Evolutionary conservation across 2,329 filamentous ascomycete genomes (phyloP), one percentile per base, ranked within the genome.

Genomic region (Ophiostoma quercus): DNA sequence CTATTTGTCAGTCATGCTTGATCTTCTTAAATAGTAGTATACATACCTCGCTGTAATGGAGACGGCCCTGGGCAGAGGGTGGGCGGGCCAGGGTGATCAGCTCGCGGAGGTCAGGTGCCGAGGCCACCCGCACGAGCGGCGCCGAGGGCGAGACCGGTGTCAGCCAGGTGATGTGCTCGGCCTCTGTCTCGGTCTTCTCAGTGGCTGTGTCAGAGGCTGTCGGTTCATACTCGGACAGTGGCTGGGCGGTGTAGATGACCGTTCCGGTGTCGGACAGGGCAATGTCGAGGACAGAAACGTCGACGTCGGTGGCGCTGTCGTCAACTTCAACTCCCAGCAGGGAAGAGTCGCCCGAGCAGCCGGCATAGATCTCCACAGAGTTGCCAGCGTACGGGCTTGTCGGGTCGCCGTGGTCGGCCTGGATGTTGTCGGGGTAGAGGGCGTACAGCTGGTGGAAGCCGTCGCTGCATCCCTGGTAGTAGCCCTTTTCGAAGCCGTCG

Each of bases 121-220:
- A 75, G 57, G 67, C 71, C 22, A 34, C 39, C 5, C 62, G 60
- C 9, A 54, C 37, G 57, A 67, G 29, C 66, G 16, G 69, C 47
- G 34, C 65, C n/a, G 37, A 43, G 19, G 65, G 37, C 6, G 37
- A 39, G 12, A 66, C 22, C 11, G 65, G 66, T 1, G 66, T 54
- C 16, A 25, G 43, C 22, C 47, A 39, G 47, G 32, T 65, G 60
- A 65, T 39, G 7, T 32, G 22, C n/a, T 62, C 57, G 11, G 25
- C 14, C 11, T 41, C 12, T 14, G 39, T 41, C 12, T 3, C 3
- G 12, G 60, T 68, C 25, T 22, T 69, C 54, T 67, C 68, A 12
- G 67, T 60, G 32, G 71, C 71, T 12, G 67, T 34, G 34, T 34
- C 34, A 5, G 34, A 5, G 34, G 34, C 39, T 3, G 39, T 3